Evolutionary conservation across 192 early-diverging fungal genomes (phyloP).

Genomic region (Chytriomyces confervae): DNA sequence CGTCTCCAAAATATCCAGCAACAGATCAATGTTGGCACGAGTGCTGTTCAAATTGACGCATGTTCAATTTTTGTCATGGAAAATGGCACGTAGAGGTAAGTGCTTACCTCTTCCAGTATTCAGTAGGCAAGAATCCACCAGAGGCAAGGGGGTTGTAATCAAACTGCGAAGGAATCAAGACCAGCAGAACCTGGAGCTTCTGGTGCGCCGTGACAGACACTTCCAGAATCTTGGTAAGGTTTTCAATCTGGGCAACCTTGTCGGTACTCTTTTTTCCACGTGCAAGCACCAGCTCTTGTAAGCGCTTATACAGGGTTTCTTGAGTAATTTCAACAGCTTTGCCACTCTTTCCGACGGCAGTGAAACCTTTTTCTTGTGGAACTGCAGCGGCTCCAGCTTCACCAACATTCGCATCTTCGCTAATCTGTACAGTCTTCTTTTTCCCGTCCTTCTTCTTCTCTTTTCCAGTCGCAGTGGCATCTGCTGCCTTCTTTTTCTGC

Average conservation of each 20-base stretch:
- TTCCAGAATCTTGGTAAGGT: conserved; percentile 68
- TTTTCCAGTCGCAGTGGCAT: conserved; percentile 28
- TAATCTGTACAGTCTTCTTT: conserved; percentile 28
- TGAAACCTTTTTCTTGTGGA: conserved; percentile 53
- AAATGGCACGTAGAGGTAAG: background rate
- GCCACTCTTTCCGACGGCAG: conserved; percentile 55
- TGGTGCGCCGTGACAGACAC: conserved; percentile 74
- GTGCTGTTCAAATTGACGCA: conserved; percentile 32
- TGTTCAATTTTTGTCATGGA: background rate
- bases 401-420: conserved; percentile 32
- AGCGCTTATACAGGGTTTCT: conserved; percentile 82
- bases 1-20: conserved; percentile 80
- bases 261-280: conserved; percentile 97
- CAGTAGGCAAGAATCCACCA: conserved; percentile 74
- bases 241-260: conserved; percentile 74
- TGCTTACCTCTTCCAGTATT: conserved; percentile 77
- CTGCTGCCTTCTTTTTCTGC: conserved; percentile 59
- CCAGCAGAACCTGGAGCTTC: conserved; percentile 82
- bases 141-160: conserved; percentile 72
- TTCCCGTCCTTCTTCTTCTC: conserved; percentile 34
- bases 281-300: conserved; percentile 76
- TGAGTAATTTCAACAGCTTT: conserved; percentile 66
- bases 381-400: background rate
- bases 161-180: conserved; percentile 87
- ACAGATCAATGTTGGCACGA: conserved; percentile 69